These are phyloP conservation scores for Pythium rishiriense DNA, from an alignment of 352 stramenopile species.

Conservation along the genomic window DNA sequence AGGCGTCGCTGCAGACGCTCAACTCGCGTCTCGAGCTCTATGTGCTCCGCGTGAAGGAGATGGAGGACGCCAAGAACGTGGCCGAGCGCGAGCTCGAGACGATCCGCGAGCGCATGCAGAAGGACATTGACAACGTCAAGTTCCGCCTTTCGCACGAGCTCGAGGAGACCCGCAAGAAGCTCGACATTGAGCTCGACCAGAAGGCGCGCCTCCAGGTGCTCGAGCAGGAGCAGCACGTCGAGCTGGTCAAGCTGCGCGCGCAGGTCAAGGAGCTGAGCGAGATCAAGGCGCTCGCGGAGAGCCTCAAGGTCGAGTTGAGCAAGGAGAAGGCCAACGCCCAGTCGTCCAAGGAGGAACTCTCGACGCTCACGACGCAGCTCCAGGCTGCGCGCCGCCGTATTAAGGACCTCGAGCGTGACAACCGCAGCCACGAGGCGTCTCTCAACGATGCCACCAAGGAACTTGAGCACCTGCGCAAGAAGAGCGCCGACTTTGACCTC, in stretches of 20 bases:
- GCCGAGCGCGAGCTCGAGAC: conserved; percentile 79
- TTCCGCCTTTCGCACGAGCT: conserved; percentile 64
- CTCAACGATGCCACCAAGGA: conserved; percentile 66
- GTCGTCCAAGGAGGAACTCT: conserved; percentile 79
- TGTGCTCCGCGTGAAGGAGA: conserved; percentile 81
- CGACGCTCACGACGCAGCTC: conserved; percentile 66
- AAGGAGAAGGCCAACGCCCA: conserved; percentile 62
- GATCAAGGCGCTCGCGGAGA: conserved; percentile 54
- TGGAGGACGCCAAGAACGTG: conserved; percentile 72
- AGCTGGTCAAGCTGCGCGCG: conserved; percentile 70
- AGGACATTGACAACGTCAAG: conserved; percentile 66
- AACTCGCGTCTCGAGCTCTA: conserved; percentile 85
- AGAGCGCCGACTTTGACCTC: conserved; percentile 70
- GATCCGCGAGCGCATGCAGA: conserved; percentile 79
- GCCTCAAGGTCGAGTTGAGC: conserved; percentile 48
- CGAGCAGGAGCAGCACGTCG: conserved; percentile 77
- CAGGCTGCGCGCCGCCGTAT: conserved; percentile 59
- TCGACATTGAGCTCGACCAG: conserved; percentile 74
- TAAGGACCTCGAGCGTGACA: conserved; percentile 75
- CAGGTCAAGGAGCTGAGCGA: conserved; percentile 73
- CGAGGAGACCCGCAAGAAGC: conserved; percentile 80
- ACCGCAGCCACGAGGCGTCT: conserved; percentile 42
- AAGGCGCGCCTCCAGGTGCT: conserved; percentile 71
- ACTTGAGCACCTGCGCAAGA: conserved; percentile 71
- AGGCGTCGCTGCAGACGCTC: conserved; percentile 76